Evolutionary conservation across 1,284 basidiomycete species (phyloP), one percentile per base, ranked within the genome.

Genomic region (Peniophora sp.): DNA sequence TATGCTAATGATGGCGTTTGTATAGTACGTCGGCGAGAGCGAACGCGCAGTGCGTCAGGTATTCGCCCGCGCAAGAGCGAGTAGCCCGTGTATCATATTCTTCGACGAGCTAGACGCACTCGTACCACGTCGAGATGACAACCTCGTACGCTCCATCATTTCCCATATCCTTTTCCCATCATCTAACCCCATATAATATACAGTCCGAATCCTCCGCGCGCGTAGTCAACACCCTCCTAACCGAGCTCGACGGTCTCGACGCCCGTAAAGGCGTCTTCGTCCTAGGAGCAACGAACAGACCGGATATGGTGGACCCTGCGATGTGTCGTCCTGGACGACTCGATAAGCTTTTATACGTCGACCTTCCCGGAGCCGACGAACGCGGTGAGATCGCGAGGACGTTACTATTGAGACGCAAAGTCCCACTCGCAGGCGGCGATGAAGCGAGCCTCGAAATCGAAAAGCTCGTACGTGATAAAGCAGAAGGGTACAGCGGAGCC

Each of bases 291-390:
- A 99, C 96, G 3, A 98, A 99, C 69, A 77, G 96, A n/a, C 96
- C 96, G 0, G 96, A 98, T 70, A 97, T 98, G 84, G 94, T 98
- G 56, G 96, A 98, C 64, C 96, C 96, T 0, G 96, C 96, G 3
- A 97, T 98, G 95, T 92, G 94, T 51, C 87, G 95, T 16, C 96
- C 96, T 0, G 96, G 96, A 0, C 82, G 96, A 2, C 78, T 99
- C 12, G 96, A 99, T 73, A 98, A 97, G 68, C 78, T 98, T 6
- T 78, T 99, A 24, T 99, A 97, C 63, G 95, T 99, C 58, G 96
- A 98, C 65, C 74, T 98, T 1, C 96, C 96, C 1, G 72, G 75
- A 0, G 58, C 85, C 0, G 65, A 73, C 12, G 96, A 97, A 68
- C 81, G 96, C 11, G 78, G 79, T 5, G 95, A 98, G 65, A 96